Evolutionary conservation across 345 rosid genomes (phyloP), one percentile per base, ranked within the genome.

Genomic region (Brassica rapa): DNA sequence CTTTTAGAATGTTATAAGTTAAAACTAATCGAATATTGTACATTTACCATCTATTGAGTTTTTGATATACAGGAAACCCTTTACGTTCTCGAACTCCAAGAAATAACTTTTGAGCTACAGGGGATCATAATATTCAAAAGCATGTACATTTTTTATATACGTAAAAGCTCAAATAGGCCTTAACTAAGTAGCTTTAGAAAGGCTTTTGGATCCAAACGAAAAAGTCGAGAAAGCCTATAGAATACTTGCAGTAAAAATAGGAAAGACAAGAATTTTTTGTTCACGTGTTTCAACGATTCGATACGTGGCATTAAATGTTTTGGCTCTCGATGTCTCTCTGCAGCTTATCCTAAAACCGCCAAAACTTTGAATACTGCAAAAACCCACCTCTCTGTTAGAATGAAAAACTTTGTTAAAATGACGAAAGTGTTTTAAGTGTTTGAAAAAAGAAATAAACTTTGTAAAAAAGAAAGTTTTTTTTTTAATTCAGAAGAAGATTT

Each of bases 211-310:
- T 39, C 46, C 12, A 39, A 39, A 2, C 46, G 12, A 2, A 9
- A 3, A 39, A 43, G 4, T 43, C n/a, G 5, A 9, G 1, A 43
- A 61, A 61, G 46, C 25, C 46, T 25, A 33, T 32, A 32, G 14
- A 24, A 25, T 32, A 63, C 25, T 32, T 3, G 14, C 68, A 24
- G 12, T 14, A 63, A 7, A 29, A 63, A 15, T 62, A 12, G 23
- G 41, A 62, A 62, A 30, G 23, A 62, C 8, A 8, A 37, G 6
- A 24, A 6, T 3, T 1, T 3, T 2, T 0, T 3, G 6, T 39
- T 16, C n/a, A 84, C 87, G 83, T 87, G 85, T 82, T 56, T 30
- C 29, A 19, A 23, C 87, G 72, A 87, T 75, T 86, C 4, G 67
- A 7, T 89, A 86, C 80, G 84, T 89, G 59, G 59, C 73, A 8